Evolutionary conservation across 176 grass and related monocot species (phyloP).

Genomic region (Oryza glumipatula): DNA sequence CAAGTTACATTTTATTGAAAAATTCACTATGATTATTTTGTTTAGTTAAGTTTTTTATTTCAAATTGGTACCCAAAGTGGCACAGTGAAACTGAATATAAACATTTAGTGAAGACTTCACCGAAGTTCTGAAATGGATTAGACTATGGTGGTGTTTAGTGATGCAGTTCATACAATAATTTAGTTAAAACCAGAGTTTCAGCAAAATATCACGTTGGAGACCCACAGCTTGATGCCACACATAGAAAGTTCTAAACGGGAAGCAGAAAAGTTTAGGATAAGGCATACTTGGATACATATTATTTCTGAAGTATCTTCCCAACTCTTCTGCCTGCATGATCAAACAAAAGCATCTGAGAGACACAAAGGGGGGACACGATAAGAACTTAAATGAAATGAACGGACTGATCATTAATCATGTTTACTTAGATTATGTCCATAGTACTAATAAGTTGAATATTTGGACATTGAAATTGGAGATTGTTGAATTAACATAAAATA

Average conservation of each 20-base stretch:
- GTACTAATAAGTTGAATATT: not conserved
- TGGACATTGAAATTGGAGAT: not conserved
- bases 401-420: not conserved
- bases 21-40: not conserved
- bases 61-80: not conserved
- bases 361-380: not conserved
- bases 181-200: not conserved
- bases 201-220: slow-evolving; percentile 17
- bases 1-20: not conserved
- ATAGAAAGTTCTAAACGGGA: not conserved
- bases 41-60: slow-evolving; percentile 26
- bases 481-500: not conserved
- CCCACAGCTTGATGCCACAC: not conserved
- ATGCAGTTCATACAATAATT: slow-evolving; percentile 24
- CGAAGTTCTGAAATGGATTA: not conserved
- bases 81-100: not conserved
- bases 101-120: not conserved
- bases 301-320: slow-evolving; percentile 96
- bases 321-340: slow-evolving; percentile 76
- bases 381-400: slow-evolving; percentile 18
- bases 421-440: not conserved
- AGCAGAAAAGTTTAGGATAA: slow-evolving; percentile 14
- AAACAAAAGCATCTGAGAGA: slow-evolving; percentile 19
- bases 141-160: not conserved
- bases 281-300: slow-evolving; percentile 96